phyloP scores from a whole-genome alignment of 2,329 filamentous ascomycete genomes.

The Cladosporium sp. region DNA sequence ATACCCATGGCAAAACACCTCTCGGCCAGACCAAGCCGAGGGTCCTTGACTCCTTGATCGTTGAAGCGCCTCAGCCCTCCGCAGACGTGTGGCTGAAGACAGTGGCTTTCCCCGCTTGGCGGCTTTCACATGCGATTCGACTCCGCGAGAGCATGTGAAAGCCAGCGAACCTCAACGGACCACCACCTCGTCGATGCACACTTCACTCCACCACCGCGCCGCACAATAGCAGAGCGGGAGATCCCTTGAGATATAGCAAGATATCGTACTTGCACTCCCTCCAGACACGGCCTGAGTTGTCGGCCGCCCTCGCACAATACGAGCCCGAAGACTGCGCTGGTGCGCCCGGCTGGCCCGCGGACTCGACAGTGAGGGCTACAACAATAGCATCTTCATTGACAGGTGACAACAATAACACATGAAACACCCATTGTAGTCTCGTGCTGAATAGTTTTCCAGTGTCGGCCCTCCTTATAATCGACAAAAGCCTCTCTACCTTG shows the following conservation, averaged over 20 bases:
- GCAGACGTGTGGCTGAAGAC: neutral
- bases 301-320: no score
- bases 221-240: neutral
- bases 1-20: no score
- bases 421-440: conserved; percentile 1
- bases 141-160: conserved; percentile 7
- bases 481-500: neutral
- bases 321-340: neutral
- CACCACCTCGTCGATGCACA: conserved; percentile 7
- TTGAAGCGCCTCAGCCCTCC: neutral
- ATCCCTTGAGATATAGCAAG: no score
- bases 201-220: conserved; percentile 4
- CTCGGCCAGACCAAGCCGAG: no score
- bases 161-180: conserved; percentile 7
- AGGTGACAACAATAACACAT: conserved; percentile 11
- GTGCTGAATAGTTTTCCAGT: neutral
- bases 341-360: conserved; percentile 7
- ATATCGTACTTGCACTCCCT: no score
- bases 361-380: conserved; percentile 5
- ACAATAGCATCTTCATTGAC: conserved; percentile 8
- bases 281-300: no score
- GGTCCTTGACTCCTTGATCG: no score
- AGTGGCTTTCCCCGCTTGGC: neutral
- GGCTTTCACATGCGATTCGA: neutral
- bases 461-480: neutral